Conservation (phyloP, 768 basidiomycete species). For the Serpula lacrymans region DNA sequence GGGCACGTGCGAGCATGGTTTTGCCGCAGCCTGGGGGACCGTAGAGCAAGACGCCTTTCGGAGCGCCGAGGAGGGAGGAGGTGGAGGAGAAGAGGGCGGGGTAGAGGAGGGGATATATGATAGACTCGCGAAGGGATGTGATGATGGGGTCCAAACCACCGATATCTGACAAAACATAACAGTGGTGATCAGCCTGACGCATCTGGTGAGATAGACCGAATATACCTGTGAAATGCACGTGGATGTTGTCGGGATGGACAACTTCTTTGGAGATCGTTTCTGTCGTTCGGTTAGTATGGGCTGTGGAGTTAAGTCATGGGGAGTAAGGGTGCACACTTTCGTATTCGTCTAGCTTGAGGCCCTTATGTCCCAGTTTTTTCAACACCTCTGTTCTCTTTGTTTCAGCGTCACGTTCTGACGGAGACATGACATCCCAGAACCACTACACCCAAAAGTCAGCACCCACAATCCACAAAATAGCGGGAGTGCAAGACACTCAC, state of each 20-base stretch:
- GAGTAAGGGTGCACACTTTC: constrained; percentile 59
- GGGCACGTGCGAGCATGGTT: constrained; percentile 98
- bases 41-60: constrained; percentile 93
- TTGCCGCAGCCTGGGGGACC: constrained; percentile 99
- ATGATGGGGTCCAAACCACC: constrained; percentile 93
- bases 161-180: constrained; percentile 52
- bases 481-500: constrained; percentile 37
- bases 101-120: constrained; percentile 92
- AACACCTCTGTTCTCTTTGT: constrained; percentile 69
- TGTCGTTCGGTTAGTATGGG: constrained; percentile 32
- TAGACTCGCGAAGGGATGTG: constrained; percentile 85
- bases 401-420: constrained; percentile 56
- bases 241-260: constrained; percentile 88
- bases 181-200: neutral
- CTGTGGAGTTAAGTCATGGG: no score
- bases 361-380: constrained; percentile 65
- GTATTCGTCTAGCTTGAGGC: constrained; percentile 84
- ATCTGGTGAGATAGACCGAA: neutral
- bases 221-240: constrained; percentile 69
- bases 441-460: constrained; percentile 41
- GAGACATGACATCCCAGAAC: constrained; percentile 53
- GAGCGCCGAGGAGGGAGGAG: constrained; percentile 81
- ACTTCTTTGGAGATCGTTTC: constrained; percentile 89
- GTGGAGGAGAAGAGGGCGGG: constrained; percentile 83
- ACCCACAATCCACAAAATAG: neutral